Base-by-base conservation (phyloP, 148 eudicot genomes). In the Rhododendron mucronatum region DNA sequence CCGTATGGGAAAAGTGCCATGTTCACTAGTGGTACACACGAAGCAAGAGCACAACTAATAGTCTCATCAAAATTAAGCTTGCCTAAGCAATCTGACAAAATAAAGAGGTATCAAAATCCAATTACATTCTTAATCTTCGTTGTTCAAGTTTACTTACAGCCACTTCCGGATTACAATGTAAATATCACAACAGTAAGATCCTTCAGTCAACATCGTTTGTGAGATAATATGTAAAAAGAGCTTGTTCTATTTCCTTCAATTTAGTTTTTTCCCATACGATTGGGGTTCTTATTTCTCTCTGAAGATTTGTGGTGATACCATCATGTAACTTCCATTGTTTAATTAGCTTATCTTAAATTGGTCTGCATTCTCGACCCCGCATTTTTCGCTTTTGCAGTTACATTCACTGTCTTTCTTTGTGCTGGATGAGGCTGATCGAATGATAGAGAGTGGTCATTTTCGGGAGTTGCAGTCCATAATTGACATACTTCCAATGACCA, bases 381-480 rank as follows among this genome's bases (percentile, higher is more conserved):
- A 75, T 80, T 80, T 88, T 86, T 67, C 6, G 71, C 21, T 84
- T 78, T 74, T 92, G 91, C 96, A 96, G 99, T 87, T 95, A 87
- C 98, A 95, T 91, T 95, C 94, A 33, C 80, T 97, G 78, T 97
- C 99, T 85, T 97, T 97, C 89, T 97, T 97, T 91, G 98, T 95
- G 84, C 94, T 97, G 90, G 99, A 97, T 87, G 99, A 97, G 91
- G 99, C 99, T 45, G 99, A 97, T 90, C 96, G 99, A 35, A 97
- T 97, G 99, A 93, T 97, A 73, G 98, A 97, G 91, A 90, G 87
- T 88, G 99, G 99, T 37, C 99, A 97, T 89, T 97, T 97, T 88
- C 97, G 86, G 37, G 99, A 97, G 91, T 90, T 97, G 83, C 99
- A 97, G 87, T 94, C 95, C 82, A 95, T 97, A 86, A 95, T 97